Base-by-base conservation (phyloP, 257 asterid genomes). In the Solanum tarapatanum region DNA sequence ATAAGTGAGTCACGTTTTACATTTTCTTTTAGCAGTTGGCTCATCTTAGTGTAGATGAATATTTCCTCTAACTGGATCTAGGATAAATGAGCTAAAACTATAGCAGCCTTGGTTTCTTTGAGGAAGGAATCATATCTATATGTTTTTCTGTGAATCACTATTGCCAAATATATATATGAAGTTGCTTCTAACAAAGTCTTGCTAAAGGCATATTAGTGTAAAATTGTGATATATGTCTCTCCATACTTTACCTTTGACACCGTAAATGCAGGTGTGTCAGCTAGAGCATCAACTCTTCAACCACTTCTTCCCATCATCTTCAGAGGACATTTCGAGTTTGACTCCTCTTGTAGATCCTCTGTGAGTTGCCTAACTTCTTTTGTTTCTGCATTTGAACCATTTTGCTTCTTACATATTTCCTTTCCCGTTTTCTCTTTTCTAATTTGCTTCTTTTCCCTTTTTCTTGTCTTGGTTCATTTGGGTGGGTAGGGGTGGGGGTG, bases 241-340 rank as follows among this genome's bases (percentile, higher is more conserved):
- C 58, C 62, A 43, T 33, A 23, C 32, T 74, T 66, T 35, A 48
- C 45, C 32, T 28, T 82, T 72, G 76, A 28, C 11, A 77, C 64
- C 60, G 88, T 39, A 86, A 80, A 90, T 92, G 91, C 97, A 97
- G 99, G 99, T 92, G 86, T 96, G 98, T 87, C 99, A 93, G 91
- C 98, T 94, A 89, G 99, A 97, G 92, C 95, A 96, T 90, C 98
- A 96, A 91, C 98, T 97, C 69, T 97, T 97, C 91, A 94, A 94
- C 88, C 93, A 96, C 91, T 97, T 97, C 94, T 97, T 97, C 90
- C 99, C 99, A 51, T 95, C 95, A 86, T 97, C 99, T 21, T 95
- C 98, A 2, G 98, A 93, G 94, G 99, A 97, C 92, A 91, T 94
- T 87, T 93, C 96, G 8, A 95, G 98, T 90, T 92, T 97, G 95